Percentiles rank a stretch among this genome's conserved stretches.
phyloP scores from a whole-genome alignment of 2,329 filamentous ascomycete species.

The Fusarium stilboides region DNA sequence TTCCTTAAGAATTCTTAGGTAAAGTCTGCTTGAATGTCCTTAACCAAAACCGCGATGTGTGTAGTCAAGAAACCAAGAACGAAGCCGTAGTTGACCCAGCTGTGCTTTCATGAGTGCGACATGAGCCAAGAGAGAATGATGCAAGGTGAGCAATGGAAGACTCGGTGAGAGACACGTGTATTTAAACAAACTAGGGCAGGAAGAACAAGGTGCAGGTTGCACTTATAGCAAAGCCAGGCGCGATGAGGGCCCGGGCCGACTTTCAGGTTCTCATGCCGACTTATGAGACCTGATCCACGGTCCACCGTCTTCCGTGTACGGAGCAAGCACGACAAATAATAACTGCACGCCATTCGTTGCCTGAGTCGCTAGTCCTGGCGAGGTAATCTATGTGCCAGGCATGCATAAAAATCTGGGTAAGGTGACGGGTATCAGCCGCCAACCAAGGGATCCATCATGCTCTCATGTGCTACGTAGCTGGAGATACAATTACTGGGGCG shows the following conservation, averaged over 20 bases:
- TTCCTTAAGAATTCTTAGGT: neutral
- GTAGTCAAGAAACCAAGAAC: too few relatives aligned
- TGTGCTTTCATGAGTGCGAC: neutral
- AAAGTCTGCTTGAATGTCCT: too few relatives aligned
- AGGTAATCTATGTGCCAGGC: constrained; percentile 37
- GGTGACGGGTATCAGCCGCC: constrained; percentile 28
- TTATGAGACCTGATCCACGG: constrained; percentile 34
- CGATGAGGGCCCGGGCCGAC: constrained; percentile 25
- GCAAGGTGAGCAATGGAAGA: neutral
- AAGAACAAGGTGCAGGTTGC: neutral
- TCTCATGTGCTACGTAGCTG: constrained; percentile 11
- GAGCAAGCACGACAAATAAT: too few relatives aligned
- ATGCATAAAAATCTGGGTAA: constrained; percentile 42
- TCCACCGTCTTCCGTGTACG: constrained; percentile 7
- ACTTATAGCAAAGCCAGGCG: constrained; percentile 2
- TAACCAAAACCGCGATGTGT: too few relatives aligned
- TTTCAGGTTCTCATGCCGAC: constrained; percentile 17
- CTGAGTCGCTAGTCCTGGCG: constrained; percentile 39
- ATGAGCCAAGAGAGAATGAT: neutral
- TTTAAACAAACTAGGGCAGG: neutral
- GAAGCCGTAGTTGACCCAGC: neutral
- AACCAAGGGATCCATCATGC: constrained; percentile 35
- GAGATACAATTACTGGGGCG: constrained; percentile 15
- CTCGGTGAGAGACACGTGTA: neutral
- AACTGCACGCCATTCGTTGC: neutral